These are phyloP conservation scores for Hypoxylon lienhwacheense DNA, from an alignment of 495 filamentous ascomycete genomes.

Conservation along the genomic window DNA sequence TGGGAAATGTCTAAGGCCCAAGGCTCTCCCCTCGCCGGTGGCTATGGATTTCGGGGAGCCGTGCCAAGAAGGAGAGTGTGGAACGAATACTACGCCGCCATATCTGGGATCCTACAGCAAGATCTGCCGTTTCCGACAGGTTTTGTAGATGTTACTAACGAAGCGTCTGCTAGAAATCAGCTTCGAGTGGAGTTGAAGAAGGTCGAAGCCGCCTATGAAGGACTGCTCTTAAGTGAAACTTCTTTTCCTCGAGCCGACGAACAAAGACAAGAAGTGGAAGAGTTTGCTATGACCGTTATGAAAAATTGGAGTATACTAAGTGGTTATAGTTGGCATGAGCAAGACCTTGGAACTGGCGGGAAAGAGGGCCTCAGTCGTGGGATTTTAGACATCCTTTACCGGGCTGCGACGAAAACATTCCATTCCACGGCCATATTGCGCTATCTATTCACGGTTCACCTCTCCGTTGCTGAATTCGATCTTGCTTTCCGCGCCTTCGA, in stretches of 20 bases:
- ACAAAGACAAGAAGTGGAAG: constrained; percentile 71
- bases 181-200: constrained; percentile 71
- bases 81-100: constrained; percentile 75
- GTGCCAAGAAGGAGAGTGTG: constrained; percentile 65
- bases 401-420: constrained; percentile 86
- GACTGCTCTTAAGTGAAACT: constrained; percentile 69
- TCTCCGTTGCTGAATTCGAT: constrained; percentile 82
- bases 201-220: constrained; percentile 73
- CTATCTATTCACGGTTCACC: constrained; percentile 85
- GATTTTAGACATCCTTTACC: constrained; percentile 82
- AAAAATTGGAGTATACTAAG: constrained; percentile 81
- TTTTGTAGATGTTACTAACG: constrained; percentile 42
- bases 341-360: constrained; percentile 77
- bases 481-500: constrained; percentile 84
- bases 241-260: constrained; percentile 82
- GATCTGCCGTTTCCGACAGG: constrained; percentile 54
- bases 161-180: constrained; percentile 60
- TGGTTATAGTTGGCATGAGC: constrained; percentile 71
- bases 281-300: constrained; percentile 77
- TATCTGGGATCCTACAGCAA: constrained; percentile 66
- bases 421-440: constrained; percentile 87
- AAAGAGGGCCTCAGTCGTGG: constrained; percentile 68
- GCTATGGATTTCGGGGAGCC: constrained; percentile 49
- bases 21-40: constrained; percentile 42
- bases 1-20: constrained; percentile 51